Base-by-base conservation (phyloP, 75 land plant genomes). In the Ceratopteris richardii region DNA sequence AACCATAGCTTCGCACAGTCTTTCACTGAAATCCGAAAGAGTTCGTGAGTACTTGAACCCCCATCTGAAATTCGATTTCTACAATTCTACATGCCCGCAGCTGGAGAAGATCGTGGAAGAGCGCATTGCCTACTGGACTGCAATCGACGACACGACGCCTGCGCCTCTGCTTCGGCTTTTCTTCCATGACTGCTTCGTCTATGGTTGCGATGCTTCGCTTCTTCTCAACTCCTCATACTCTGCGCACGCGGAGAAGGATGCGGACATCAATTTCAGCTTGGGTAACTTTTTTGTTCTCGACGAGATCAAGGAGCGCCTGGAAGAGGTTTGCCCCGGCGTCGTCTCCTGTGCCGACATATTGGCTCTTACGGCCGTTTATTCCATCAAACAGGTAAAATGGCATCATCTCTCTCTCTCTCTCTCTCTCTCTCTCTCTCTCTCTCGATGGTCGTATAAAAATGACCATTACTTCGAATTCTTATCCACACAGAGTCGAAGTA, bases 191-290 rank as follows among this genome's bases (percentile, higher is more conserved):
- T 61, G 64, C 64, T 47, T 0, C 24, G 9, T 70, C 42, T 29
- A 80, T 74, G 85, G 85, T 6, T 82, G 85, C 59, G 85, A 82
- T 62, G 83, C 62, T 1, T 82, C 85, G 6, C 64, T 82, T 16
- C 76, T 81, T 31, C 36, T 81, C 43, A 27, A 72, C 55, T 81
- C 83, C 40, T 78, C 60, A 44, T n/a, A 44, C 25, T 28, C 41
- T 19, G 41, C 57, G 53, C n/a, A 20, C 4, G 83, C 83, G 6
- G 83, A 81, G 70, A 75, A 66, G 29, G 82, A 81, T 47, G 69
- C 73, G 25, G 76, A 79, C 19, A 57, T 65, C 50, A 81, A 79
- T 60, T 66, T 61, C 37, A 67, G 63, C 28, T 42, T 82, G 13
- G 53, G 60, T 18, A 73, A 73, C 10, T 79, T 63, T 63, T 11